Base-by-base conservation (phyloP, 225 moss, liverwort and hornwort species). In the Ulota crispa region DNA sequence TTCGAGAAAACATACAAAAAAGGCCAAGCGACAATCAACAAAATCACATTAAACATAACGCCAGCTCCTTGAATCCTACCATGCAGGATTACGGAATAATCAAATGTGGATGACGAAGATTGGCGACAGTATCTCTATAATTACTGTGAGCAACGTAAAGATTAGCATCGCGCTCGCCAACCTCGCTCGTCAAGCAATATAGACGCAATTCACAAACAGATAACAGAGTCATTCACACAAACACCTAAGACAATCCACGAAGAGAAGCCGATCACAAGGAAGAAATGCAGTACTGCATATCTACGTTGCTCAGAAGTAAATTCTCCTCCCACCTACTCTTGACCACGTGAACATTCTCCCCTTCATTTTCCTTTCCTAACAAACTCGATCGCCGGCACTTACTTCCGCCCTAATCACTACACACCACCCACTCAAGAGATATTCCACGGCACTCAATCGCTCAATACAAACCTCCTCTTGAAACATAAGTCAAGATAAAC, bases 321-420 rank as follows among this genome's bases (percentile, higher is more conserved):
- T 64, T 53, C 32, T 53, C 68, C 73, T 55, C 63, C 73, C 74
- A 78, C 74, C 78, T 37, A 73, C 81, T 69, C 68, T 63, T 34
- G n/a, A 81, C 67, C 87, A 85, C 82, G 76, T 76, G 61, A 79
- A 82, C 43, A 14, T 18, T 16, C 52, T 65, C 45, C 27, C 63
- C 66, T 80, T 21, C 61, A 59, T 18, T 26, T 72, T 72, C 54
- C 47, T 39, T 63, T 77, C 78, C 57, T 55, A 45, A 75, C 66
- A 67, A 54, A 61, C 41, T 61, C 77, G 73, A 52, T 74, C 64
- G 24, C 28, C 37, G 59, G 31, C 6, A 7, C 60, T 80, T 72
- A 65, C 81, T 84, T 57, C 53, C 79, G 82, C 76, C 65, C 32
- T 64, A 78, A 61, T 26, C 45, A 55, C 76, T n/a, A 31, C 70